These are phyloP conservation scores for Malus domestica DNA, from an alignment of 306 rosid species.

Conservation along the genomic window ASM211411v1 NC_041798.1:8934501-8935000, in stretches of 20 bases:
- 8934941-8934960: background rate
- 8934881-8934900: background rate
- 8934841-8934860: background rate
- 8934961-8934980: background rate
- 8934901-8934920: background rate
- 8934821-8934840: background rate
- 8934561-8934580: background rate
- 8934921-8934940: background rate
- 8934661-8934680: too few species aligned
- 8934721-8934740: background rate
- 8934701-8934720: too few species aligned
- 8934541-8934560: background rate
- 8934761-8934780: background rate
- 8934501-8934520: background rate
- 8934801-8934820: background rate
- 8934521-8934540: background rate
- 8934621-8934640: too few species aligned
- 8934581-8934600: background rate
- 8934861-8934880: background rate
- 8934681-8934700: too few species aligned
- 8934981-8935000: constrained; percentile 94
- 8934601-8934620: background rate
- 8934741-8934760: background rate
- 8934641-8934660: too few species aligned
- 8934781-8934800: background rate